A percentile compares a stretch with the other conserved stretches of the same genome.
Conservation (phyloP, 164 flowering plant species). For the Protea cynaroides region DNA sequence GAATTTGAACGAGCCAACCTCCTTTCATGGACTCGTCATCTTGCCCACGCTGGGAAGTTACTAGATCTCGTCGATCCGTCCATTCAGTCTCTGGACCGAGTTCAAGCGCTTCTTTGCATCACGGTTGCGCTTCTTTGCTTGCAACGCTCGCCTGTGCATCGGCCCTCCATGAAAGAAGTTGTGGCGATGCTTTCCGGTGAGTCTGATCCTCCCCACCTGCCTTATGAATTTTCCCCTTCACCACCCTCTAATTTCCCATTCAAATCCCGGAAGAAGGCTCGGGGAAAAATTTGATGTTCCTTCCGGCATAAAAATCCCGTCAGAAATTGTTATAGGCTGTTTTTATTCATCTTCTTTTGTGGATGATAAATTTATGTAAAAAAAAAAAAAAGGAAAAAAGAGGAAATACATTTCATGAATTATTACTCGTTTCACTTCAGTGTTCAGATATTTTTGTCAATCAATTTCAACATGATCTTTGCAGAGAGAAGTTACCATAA, state of each 20-base stretch:
- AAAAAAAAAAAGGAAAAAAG: too few relatives aligned
- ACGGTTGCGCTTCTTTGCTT: slow-evolving; percentile 84
- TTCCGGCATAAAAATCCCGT: not conserved
- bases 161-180: slow-evolving; percentile 70
- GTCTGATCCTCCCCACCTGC: slow-evolving; percentile 66
- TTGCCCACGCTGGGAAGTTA: slow-evolving; percentile 71
- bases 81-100: slow-evolving; percentile 51
- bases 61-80: slow-evolving; percentile 75
- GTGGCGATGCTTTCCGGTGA: slow-evolving; percentile 76
- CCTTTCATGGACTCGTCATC: slow-evolving; percentile 84
- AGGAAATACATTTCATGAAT: slow-evolving; percentile 7
- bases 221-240: slow-evolving; percentile 86
- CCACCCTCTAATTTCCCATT: slow-evolving; percentile 66
- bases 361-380: slow-evolving; percentile 16
- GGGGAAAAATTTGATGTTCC: slow-evolving; percentile 37
- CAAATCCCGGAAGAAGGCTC: slow-evolving; percentile 57
- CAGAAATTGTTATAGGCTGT: slow-evolving; percentile 17
- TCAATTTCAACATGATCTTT: slow-evolving; percentile 8
- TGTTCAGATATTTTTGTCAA: not conserved
- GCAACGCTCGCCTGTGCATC: slow-evolving; percentile 66
- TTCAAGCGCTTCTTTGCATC: slow-evolving; percentile 67
- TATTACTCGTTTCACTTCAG: not conserved
- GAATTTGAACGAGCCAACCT: slow-evolving; percentile 90
- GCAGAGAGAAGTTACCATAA: slow-evolving; percentile 13
- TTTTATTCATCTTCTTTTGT: slow-evolving; percentile 19